Conservation (phyloP, 2,329 filamentous ascomycete genomes). For the Pyrenophora graminea region DNA sequence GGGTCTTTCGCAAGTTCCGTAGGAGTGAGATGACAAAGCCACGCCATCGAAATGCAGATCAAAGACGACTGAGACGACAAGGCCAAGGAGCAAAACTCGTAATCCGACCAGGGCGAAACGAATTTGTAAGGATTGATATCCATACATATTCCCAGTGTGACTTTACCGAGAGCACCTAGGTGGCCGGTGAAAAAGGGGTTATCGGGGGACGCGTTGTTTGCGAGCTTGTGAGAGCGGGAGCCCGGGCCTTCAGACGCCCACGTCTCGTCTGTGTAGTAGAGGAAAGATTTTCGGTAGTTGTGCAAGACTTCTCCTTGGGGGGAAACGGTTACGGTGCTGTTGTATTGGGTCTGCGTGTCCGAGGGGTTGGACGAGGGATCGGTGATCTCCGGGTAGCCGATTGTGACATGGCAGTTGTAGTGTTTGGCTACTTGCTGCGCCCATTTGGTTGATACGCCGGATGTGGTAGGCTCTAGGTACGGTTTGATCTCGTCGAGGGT, state of each 20-base stretch:
- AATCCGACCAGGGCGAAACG: slow-evolving; percentile 60
- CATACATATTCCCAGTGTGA: slow-evolving; percentile 58
- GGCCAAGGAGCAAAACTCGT: slow-evolving; percentile 63
- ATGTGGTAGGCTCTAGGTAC: slow-evolving; percentile 67
- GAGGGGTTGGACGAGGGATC: slow-evolving; percentile 25
- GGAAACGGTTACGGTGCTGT: slow-evolving; percentile 63
- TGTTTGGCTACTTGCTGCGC: slow-evolving; percentile 68
- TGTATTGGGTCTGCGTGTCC: slow-evolving; percentile 54
- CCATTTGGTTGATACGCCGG: slow-evolving; percentile 73
- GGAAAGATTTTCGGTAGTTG: slow-evolving; percentile 67
- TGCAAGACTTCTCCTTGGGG: slow-evolving; percentile 58
- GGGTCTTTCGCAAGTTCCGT: slow-evolving; percentile 54
- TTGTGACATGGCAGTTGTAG: slow-evolving; percentile 68
- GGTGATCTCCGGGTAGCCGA: slow-evolving; percentile 71
- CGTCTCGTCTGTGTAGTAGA: slow-evolving; percentile 69
- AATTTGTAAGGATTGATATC: slow-evolving; percentile 68
- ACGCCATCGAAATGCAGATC: slow-evolving; percentile 76
- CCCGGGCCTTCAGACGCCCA: slow-evolving; percentile 61
- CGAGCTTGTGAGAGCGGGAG: slow-evolving; percentile 26
- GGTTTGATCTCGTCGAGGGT: slow-evolving; percentile 69
- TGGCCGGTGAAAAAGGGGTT: slow-evolving; percentile 43
- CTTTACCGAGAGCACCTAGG: slow-evolving; percentile 43
- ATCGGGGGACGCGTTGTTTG: slow-evolving; percentile 24
- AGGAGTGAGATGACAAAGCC: slow-evolving; percentile 65
- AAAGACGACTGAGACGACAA: slow-evolving; percentile 62